Evolutionary conservation across 495 filamentous ascomycete genomes (phyloP), one percentile per base, ranked within the genome.

Genomic region (Schizothecium vesticola): DNA sequence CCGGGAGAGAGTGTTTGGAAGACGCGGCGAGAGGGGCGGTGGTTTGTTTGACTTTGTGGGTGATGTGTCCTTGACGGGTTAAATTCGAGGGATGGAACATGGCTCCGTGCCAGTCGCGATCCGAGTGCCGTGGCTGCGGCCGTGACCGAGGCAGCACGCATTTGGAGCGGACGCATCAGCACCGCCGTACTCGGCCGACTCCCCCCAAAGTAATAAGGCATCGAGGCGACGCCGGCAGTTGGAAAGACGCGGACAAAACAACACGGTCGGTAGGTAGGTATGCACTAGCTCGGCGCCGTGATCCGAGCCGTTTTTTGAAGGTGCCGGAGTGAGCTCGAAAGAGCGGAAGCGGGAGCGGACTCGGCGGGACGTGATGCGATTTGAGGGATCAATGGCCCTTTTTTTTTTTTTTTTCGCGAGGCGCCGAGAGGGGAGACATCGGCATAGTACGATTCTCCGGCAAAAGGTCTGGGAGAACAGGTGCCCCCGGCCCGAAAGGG

Each of bases 1-100:
- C 66, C 67, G 55, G 70, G 59, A 21, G 73, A 74, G 24, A 71
- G 75, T 56, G 79, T 79, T 68, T 76, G 73, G 58, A 77, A 75
- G 63, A 79, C 68, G 43, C 76, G 79, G 31, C 64, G 43, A 5
- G 43, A n/a, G 43, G 43, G 43, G 43, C 19, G 19, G 43, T 51
- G 43, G 43, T 51, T 25, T 59, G 29, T 2, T 24, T 31, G 51
- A 58, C 23, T 59, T 68, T 60, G 62, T 51, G 63, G 70, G 56
- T 56, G 68, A 68, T 36, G 65, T 74, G 70, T 67, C 67, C 70
- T 70, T 56, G 61, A 31, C 29, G 74, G 60, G 60, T 16, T 65
- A 69, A 65, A 65, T 65, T 74, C 31, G 64, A 33, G 36, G 60
- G 66, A 61, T 70, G 69, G 60, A 33, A 59, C 21, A 29, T 65